These are phyloP conservation scores for Trypanosoma cruzi DNA, from an alignment of 208 protist genomes.

Conservation along the genomic window DNA sequence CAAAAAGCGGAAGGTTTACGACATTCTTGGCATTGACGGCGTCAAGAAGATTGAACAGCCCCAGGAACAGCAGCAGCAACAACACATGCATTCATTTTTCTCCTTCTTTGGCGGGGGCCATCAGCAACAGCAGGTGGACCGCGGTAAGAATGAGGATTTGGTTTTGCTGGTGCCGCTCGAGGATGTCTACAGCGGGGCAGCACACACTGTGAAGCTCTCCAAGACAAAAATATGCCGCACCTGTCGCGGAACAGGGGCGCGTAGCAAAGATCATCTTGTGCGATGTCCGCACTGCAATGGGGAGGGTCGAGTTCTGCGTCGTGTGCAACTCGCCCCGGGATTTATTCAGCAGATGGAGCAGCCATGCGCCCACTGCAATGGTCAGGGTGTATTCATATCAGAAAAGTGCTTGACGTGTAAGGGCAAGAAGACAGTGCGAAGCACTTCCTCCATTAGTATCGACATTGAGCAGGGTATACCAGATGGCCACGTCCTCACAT, in stretches of 20 bases:
- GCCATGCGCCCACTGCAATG: conserved; percentile 73
- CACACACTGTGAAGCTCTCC: conserved; percentile 76
- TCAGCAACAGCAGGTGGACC: conserved; percentile 21
- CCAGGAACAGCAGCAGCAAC: conserved; percentile 26
- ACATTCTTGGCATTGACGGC: conserved; percentile 67
- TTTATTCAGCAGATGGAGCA: conserved; percentile 59
- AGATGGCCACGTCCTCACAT: conserved; percentile 44
- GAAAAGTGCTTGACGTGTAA: conserved; percentile 59
- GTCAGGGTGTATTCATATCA: conserved; percentile 62
- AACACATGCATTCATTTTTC: conserved; percentile 34
- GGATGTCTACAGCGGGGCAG: conserved; percentile 93
- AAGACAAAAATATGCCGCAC: conserved; percentile 78
- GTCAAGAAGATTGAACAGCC: conserved; percentile 53
- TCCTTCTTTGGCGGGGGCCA: conserved; percentile 42
- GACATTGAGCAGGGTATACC: conserved; percentile 55
- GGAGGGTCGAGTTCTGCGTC: conserved; percentile 32
- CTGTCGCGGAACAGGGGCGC: conserved; percentile 52
- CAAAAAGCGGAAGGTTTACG: conserved; percentile 74
- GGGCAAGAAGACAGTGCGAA: conserved; percentile 45
- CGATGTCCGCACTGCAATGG: conserved; percentile 46
- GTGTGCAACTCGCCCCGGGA: conserved; percentile 42
- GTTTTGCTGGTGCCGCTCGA: conserved; percentile 84
- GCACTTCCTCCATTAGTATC: conserved; percentile 37
- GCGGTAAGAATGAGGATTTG: conserved; percentile 75
- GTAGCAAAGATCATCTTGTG: conserved; percentile 29